A percentile compares a stretch with the other conserved stretches of the same genome.
These are phyloP conservation scores for Penicillium sclerotiorum DNA, from an alignment of 2,329 filamentous ascomycete genomes.

Conservation along the genomic window DNA sequence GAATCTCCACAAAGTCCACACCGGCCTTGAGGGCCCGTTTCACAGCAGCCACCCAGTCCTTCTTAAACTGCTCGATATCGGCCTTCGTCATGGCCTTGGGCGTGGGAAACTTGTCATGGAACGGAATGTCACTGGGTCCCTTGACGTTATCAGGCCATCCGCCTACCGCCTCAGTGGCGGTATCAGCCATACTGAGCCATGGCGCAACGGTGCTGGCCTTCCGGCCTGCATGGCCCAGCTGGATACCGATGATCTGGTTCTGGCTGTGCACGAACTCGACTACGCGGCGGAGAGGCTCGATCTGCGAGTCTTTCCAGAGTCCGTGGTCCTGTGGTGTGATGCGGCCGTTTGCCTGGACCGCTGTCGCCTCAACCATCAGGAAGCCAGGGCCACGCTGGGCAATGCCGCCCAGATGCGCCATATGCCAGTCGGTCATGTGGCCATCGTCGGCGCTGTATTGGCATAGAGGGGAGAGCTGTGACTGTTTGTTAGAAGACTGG, in stretches of 20 bases:
- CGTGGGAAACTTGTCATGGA: conserved; percentile 60
- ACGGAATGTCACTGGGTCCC: conserved; percentile 64
- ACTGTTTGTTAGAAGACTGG: not conserved
- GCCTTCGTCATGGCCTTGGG: conserved; percentile 69
- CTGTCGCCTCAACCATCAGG: conserved; percentile 75
- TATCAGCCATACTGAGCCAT: conserved; percentile 37
- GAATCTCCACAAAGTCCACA: conserved; percentile 78
- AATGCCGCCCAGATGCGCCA: conserved; percentile 80
- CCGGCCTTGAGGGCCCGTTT: conserved; percentile 68
- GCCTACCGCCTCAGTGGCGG: conserved; percentile 54
- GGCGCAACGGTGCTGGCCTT: conserved; percentile 63
- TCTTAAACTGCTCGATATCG: conserved; percentile 69
- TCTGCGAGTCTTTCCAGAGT: conserved; percentile 83
- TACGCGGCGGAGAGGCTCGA: conserved; percentile 67
- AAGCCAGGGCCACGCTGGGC: conserved; percentile 74
- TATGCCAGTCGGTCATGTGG: conserved; percentile 77
- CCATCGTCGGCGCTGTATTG: conserved; percentile 70
- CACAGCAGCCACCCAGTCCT: conserved; percentile 61
- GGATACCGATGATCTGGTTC: conserved; percentile 73
- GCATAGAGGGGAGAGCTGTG: conserved; percentile 62
- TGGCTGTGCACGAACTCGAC: conserved; percentile 81
- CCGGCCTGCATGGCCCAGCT: conserved; percentile 77
- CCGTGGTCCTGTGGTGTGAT: conserved; percentile 68
- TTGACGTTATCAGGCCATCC: conserved; percentile 59
- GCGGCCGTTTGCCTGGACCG: conserved; percentile 73